Evolutionary conservation across 2,329 filamentous ascomycete genomes (phyloP), one percentile per base, ranked within the genome.

Genomic region (Exophiala calicioides): DNA sequence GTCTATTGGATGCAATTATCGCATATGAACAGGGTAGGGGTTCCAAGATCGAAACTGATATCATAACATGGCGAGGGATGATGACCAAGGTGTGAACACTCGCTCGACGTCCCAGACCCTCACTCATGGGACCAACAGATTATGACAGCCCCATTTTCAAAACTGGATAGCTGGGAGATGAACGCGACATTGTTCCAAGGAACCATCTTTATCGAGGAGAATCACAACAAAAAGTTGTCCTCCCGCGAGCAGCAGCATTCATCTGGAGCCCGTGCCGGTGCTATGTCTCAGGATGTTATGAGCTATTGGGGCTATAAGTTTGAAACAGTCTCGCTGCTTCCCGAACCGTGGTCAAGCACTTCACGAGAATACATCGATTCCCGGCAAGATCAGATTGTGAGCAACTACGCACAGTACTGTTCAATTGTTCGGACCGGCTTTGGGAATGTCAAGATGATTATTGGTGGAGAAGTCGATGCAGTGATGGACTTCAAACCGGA

Each of bases 221-320:
- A 95, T 65, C 83, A 94, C 62, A 72, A 73, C 12, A 84, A 84
- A 62, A 91, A 90, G 60, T 70, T 82, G 36, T 74, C 78, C 1
- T 79, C 81, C 9, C 79, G 81, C 56, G 68, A 72, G 50, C 72
- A 75, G 23, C 84, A 90, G 66, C 74, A 62, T 16, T 66, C 65
- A 56, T 75, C 71, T 59, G 62, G 65, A 40, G 67, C 71, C 50
- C 70, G 74, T 51, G 69, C 78, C 60, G 71, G 81, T 56, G 70
- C 74, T 61, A 72, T 76, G 63, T 79, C 87, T 0, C 83, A 86
- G 39, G 86, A 93, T 47, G 74, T 90, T 55, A 96, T 96, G 90
- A 82, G 85, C 38, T 98, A 84, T 63, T 97, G 91, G 91, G 91
- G 91, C 26, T 98, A 98, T 73, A 98, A 98, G 65, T 98, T 98